These are phyloP conservation scores for Spathaspora boniae DNA, from an alignment of 805 yeast genomes.

Conservation along the genomic window DNA sequence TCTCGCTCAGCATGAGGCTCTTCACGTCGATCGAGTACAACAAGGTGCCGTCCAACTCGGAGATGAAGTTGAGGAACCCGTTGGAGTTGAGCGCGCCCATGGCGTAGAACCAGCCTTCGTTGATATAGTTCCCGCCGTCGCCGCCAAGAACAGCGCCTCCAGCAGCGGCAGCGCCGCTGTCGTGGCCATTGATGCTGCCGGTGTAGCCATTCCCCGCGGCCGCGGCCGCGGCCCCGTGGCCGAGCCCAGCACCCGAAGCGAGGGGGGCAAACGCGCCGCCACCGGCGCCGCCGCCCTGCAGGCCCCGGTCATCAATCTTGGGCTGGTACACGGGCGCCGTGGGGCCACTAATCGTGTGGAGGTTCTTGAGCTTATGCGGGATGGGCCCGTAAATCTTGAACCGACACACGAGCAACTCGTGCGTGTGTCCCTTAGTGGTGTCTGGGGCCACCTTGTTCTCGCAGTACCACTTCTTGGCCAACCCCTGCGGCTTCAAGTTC, in stretches of 20 bases:
- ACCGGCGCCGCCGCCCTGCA: neutral
- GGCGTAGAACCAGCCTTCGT: conserved; percentile 68
- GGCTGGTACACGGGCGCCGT: conserved; percentile 31
- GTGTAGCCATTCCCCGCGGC: no score
- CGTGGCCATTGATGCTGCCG: neutral
- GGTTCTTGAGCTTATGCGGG: conserved; percentile 37
- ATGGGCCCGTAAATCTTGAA: conserved; percentile 65
- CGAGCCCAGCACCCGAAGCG: no score
- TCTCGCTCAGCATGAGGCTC: conserved; percentile 53
- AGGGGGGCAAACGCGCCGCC: neutral
- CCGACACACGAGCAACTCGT: conserved; percentile 55
- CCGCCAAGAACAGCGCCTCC: neutral
- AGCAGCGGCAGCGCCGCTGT: neutral
- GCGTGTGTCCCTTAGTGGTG: conserved; percentile 14
- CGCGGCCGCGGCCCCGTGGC: no score
- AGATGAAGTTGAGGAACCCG: conserved; percentile 57
- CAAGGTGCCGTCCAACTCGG: conserved; percentile 61
- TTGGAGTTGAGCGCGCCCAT: conserved; percentile 67
- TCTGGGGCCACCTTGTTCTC: conserved; percentile 27
- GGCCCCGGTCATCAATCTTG: conserved; percentile 5
- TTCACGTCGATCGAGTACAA: conserved; percentile 58
- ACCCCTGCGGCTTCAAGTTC: conserved; percentile 47
- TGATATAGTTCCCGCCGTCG: conserved; percentile 12
- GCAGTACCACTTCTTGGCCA: conserved; percentile 52
- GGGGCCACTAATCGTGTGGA: conserved; percentile 35